A percentile compares a stretch with the other conserved stretches of the same genome.
These are phyloP conservation scores for Pilasporangium apinafurcum DNA, from an alignment of 352 stramenopile genomes.

Conservation along the genomic window DNA sequence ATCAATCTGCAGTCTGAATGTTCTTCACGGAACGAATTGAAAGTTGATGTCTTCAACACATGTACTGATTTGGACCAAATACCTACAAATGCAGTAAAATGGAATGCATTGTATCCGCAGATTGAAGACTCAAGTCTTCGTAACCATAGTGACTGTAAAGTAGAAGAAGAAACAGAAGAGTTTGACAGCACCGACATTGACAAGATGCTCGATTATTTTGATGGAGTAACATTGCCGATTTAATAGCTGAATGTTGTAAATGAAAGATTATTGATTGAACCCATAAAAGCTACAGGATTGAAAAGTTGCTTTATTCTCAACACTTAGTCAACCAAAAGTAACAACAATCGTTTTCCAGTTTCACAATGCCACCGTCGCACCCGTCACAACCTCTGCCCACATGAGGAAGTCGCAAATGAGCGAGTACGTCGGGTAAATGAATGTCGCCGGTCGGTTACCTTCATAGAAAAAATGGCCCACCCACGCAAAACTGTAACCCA, in stretches of 20 bases:
- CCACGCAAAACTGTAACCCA: conserved; percentile 61
- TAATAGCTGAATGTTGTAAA: conserved; percentile 20
- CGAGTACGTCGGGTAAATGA: conserved; percentile 65
- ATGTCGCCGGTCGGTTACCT: conserved; percentile 49
- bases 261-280: neutral
- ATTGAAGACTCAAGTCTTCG: too few relatives aligned
- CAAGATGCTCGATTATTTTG: conserved; percentile 75
- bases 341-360: neutral
- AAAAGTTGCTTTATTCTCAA: too few relatives aligned
- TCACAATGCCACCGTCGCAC: conserved; percentile 25
- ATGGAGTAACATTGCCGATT: conserved; percentile 53
- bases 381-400: conserved; percentile 37
- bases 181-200: conserved; percentile 47
- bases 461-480: conserved; percentile 63
- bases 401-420: conserved; percentile 56
- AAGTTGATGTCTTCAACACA: too few relatives aligned
- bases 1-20: too few relatives aligned
- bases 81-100: too few relatives aligned
- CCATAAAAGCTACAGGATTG: neutral
- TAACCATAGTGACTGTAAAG: too few relatives aligned
- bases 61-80: too few relatives aligned
- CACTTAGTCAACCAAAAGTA: neutral
- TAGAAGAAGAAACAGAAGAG: too few relatives aligned
- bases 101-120: too few relatives aligned
- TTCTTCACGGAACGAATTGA: too few relatives aligned